Conservation (phyloP, 768 basidiomycete species). For the Leccinum ochraceum region DNA sequence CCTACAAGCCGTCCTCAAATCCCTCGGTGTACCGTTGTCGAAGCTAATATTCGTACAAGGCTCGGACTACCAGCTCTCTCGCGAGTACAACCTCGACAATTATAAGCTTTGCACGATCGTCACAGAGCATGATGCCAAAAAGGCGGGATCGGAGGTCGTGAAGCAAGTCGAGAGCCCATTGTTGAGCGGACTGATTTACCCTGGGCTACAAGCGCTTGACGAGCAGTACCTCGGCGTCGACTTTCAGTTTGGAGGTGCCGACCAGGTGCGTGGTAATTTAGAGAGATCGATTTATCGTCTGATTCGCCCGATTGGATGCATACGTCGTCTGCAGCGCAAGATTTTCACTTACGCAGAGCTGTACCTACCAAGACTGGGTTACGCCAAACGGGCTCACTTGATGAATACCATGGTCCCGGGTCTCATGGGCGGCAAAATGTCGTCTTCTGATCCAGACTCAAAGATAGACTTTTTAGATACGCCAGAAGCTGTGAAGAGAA, state of each 20-base stretch:
- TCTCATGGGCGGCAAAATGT: constrained; percentile 95
- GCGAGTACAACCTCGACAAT: constrained; percentile 93
- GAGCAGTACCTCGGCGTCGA: constrained; percentile 95
- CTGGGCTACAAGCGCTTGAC: constrained; percentile 94
- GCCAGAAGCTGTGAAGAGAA: constrained; percentile 80
- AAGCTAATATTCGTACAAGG: constrained; percentile 85
- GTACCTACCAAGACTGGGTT: constrained; percentile 92
- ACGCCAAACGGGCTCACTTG: constrained; percentile 91
- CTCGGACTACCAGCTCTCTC: constrained; percentile 88
- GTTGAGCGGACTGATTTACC: constrained; percentile 91
- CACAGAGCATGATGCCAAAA: constrained; percentile 95
- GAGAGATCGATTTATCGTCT: neutral
- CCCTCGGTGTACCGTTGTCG: constrained; percentile 88
- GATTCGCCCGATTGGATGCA: neutral
- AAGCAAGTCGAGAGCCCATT: constrained; percentile 94
- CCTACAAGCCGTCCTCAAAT: constrained; percentile 79
- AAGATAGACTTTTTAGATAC: constrained; percentile 98
- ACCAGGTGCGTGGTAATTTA: constrained; percentile 65
- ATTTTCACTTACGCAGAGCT: constrained; percentile 98
- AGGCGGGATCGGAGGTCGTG: constrained; percentile 98
- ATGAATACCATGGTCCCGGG: constrained; percentile 99
- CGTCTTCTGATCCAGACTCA: constrained; percentile 94
- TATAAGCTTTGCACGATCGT: constrained; percentile 91
- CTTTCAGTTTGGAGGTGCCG: constrained; percentile 97
- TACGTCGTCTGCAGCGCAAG: constrained; percentile 65